These are phyloP conservation scores for Candida sakaeoensis DNA, from an alignment of 805 yeast genomes.

Conservation along the genomic window DNA sequence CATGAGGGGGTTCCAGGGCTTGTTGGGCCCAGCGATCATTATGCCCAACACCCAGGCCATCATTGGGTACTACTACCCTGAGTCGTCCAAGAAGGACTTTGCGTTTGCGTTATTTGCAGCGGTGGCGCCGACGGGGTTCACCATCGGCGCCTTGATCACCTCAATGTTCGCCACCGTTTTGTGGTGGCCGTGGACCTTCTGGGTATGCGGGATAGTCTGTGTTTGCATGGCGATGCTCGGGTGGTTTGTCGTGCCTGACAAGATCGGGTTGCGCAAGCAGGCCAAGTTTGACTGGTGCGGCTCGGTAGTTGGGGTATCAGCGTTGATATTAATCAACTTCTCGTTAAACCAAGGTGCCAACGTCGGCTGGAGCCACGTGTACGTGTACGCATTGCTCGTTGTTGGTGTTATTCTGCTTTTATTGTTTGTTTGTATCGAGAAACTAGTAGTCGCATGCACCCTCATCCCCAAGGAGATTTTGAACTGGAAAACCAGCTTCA, in stretches of 20 bases:
- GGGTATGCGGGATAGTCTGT: slow-evolving; percentile 24
- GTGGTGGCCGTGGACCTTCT: slow-evolving; percentile 37
- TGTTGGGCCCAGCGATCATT: slow-evolving; percentile 28
- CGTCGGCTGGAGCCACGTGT: slow-evolving; percentile 64
- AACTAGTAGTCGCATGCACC: slow-evolving; percentile 46
- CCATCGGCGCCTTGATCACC: slow-evolving; percentile 25
- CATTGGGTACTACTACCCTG: slow-evolving; percentile 29
- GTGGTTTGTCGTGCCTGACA: slow-evolving; percentile 24
- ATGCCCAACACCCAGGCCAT: slow-evolving; percentile 34
- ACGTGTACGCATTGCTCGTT: slow-evolving; percentile 55
- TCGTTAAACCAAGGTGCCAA: slow-evolving; percentile 76
- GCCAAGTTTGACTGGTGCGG: slow-evolving; percentile 27
- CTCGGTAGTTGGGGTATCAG: slow-evolving; percentile 52
- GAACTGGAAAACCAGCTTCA: slow-evolving; percentile 42
- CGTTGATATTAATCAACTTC: slow-evolving; percentile 61
- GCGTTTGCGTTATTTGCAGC: slow-evolving; percentile 30
- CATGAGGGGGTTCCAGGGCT: slow-evolving; percentile 31
- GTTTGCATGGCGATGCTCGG: slow-evolving; percentile 15
- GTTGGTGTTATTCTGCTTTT: slow-evolving; percentile 42
- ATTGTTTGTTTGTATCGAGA: slow-evolving; percentile 46
- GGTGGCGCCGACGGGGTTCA: slow-evolving; percentile 33
- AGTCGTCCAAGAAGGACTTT: slow-evolving; percentile 16
- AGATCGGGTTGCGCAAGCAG: slow-evolving; percentile 17
- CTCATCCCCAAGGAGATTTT: slow-evolving; percentile 51
- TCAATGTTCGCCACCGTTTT: slow-evolving; percentile 21